These are phyloP conservation scores for Penicillium sp. DNA, from an alignment of 2,329 filamentous ascomycete species.

Conservation along the genomic window DNA sequence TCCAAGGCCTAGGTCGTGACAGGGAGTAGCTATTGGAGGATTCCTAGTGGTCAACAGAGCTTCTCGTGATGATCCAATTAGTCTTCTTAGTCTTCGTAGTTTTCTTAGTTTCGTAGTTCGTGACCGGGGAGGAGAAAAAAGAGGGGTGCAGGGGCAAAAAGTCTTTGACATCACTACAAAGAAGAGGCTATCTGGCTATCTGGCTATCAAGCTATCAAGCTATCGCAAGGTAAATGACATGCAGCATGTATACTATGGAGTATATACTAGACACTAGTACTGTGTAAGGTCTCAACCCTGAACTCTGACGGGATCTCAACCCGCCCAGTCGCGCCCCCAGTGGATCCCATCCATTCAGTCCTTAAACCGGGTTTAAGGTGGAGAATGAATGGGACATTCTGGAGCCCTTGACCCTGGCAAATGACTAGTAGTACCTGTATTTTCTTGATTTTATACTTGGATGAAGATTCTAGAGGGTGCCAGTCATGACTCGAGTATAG, in stretches of 20 bases:
- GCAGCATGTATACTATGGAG: too few species aligned
- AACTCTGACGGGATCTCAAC: constrained; percentile 22
- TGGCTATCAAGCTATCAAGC: too few species aligned
- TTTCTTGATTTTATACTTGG: not conserved
- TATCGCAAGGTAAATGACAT: too few species aligned
- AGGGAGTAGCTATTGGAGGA: not conserved
- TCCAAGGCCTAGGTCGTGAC: not conserved
- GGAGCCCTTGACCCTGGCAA: constrained; percentile 9
- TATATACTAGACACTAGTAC: too few species aligned
- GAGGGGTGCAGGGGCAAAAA: not conserved
- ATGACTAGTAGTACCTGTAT: not conserved
- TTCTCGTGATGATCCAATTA: not conserved
- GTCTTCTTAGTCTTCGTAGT: too few species aligned
- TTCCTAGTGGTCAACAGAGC: not conserved
- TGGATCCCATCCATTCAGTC: not conserved
- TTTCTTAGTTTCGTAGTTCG: not conserved
- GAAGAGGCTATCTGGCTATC: too few species aligned
- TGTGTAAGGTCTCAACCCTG: too few species aligned
- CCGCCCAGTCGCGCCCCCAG: constrained; percentile 24
- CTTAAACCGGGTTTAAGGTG: constrained; percentile 15
- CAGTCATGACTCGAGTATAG: too few species aligned
- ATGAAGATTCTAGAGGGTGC: too few species aligned
- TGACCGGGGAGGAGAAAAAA: not conserved
- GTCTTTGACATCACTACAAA: constrained; percentile 6
- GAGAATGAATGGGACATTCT: not conserved